Conservation (phyloP, 306 rosid genomes). For the Gastrolobium villosum region DNA sequence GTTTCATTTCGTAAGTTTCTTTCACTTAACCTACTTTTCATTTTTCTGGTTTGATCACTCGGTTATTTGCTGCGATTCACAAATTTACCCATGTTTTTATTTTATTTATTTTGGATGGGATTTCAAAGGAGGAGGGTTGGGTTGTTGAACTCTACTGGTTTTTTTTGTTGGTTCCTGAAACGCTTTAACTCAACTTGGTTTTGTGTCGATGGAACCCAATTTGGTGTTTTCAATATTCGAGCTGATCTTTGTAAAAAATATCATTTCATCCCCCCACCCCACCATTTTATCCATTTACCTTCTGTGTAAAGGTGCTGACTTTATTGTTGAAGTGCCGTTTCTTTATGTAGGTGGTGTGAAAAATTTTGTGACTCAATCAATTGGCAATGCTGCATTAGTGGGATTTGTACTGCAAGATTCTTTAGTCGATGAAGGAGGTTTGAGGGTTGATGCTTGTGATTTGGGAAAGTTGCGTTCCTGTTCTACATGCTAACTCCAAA, state of each 20-base stretch:
- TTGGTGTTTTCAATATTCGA: constrained; percentile 40
- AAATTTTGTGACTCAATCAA: constrained; percentile 34
- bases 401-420: constrained; percentile 37
- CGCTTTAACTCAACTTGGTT: constrained; percentile 34
- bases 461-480: constrained; percentile 31
- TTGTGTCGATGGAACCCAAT: constrained; percentile 28
- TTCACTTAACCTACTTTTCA: constrained; percentile 6
- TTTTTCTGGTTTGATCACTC: constrained; percentile 46
- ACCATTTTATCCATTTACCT: constrained; percentile 20
- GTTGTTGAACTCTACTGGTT: constrained; percentile 33
- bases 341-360: constrained; percentile 10
- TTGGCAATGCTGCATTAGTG: constrained; percentile 33
- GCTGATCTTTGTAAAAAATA: constrained; percentile 47
- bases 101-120: neutral
- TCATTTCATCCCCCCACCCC: neutral
- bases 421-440: constrained; percentile 30
- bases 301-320: constrained; percentile 49
- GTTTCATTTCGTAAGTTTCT: constrained; percentile 57
- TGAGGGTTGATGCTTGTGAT: constrained; percentile 30
- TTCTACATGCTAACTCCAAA: neutral
- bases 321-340: constrained; percentile 35
- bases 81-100: constrained; percentile 12
- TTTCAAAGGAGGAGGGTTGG: constrained; percentile 28
- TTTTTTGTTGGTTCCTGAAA: constrained; percentile 42
- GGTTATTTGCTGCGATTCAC: constrained; percentile 44